phyloP scores from a whole-genome alignment of 805 yeast genomes.

The Hanseniaspora singularis region DNA sequence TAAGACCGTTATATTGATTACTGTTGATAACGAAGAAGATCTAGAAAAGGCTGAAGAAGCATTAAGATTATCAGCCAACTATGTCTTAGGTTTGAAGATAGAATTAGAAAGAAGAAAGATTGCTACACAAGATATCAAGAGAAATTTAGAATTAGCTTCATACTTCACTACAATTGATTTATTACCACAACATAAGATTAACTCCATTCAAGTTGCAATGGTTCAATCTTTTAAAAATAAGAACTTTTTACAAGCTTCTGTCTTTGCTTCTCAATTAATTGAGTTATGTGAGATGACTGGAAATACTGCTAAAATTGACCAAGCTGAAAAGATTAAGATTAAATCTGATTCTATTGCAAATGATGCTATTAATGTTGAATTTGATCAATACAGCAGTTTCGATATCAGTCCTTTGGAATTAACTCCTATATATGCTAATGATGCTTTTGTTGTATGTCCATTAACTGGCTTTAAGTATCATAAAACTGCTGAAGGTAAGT shows the following conservation, averaged over 20 bases:
- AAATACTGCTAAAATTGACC: constrained; percentile 74
- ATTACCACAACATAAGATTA: constrained; percentile 69
- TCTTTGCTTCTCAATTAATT: constrained; percentile 51
- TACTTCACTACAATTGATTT: constrained; percentile 81
- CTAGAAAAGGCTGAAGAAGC: constrained; percentile 64
- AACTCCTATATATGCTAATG: constrained; percentile 79
- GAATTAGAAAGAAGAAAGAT: constrained; percentile 80
- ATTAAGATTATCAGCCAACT: constrained; percentile 67
- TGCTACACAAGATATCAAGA: constrained; percentile 57
- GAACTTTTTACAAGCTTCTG: constrained; percentile 77
- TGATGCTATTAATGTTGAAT: constrained; percentile 83
- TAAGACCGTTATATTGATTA: constrained; percentile 57
- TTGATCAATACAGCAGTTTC: constrained; percentile 83
- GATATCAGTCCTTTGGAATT: constrained; percentile 77
- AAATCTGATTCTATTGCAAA: constrained; percentile 68
- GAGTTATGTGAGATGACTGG: constrained; percentile 62
- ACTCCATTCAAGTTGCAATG: constrained; percentile 92
- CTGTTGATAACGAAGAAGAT: constrained; percentile 62
- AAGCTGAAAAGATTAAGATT: constrained; percentile 70
- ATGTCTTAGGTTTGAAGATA: constrained; percentile 81
- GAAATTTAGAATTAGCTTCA: constrained; percentile 89
- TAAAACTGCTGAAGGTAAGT: constrained; percentile 59
- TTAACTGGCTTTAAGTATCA: constrained; percentile 84
- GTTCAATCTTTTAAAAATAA: constrained; percentile 79
- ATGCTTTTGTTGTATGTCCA: constrained; percentile 59